Conservation (phyloP, 306 rosid species). For the Cucurbita pepo region DNA sequence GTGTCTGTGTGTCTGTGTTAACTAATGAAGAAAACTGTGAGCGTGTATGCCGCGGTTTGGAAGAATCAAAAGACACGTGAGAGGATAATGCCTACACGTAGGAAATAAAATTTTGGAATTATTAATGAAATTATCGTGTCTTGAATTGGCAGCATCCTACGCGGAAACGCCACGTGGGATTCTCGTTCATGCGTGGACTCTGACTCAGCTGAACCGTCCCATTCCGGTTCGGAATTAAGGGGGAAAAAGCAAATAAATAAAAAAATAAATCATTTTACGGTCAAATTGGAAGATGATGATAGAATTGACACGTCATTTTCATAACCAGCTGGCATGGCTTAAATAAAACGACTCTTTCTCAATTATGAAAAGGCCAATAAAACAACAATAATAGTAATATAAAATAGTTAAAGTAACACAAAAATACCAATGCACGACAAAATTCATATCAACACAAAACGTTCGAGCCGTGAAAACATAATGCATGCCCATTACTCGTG, state of each 20-base stretch:
- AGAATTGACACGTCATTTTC: background rate
- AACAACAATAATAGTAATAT: background rate
- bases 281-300: background rate
- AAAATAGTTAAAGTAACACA: too few relatives aligned
- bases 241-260: too few relatives aligned
- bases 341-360: background rate
- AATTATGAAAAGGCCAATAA: background rate
- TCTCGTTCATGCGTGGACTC: background rate
- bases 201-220: background rate
- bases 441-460: background rate
- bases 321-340: background rate
- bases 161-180: background rate
- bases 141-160: background rate
- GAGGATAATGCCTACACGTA: background rate
- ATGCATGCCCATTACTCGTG: too few relatives aligned
- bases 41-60: background rate
- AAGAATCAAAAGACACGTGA: constrained; percentile 1
- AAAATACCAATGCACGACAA: background rate
- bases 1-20: too few relatives aligned
- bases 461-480: too few relatives aligned
- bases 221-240: too few relatives aligned
- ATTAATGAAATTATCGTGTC: background rate
- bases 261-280: too few relatives aligned
- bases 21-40: background rate
- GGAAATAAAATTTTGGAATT: background rate